Evolutionary conservation across 108 stramenopile genomes (phyloP), one percentile per base, ranked within the genome.

Genomic region (Schizochytrium sp.): DNA sequence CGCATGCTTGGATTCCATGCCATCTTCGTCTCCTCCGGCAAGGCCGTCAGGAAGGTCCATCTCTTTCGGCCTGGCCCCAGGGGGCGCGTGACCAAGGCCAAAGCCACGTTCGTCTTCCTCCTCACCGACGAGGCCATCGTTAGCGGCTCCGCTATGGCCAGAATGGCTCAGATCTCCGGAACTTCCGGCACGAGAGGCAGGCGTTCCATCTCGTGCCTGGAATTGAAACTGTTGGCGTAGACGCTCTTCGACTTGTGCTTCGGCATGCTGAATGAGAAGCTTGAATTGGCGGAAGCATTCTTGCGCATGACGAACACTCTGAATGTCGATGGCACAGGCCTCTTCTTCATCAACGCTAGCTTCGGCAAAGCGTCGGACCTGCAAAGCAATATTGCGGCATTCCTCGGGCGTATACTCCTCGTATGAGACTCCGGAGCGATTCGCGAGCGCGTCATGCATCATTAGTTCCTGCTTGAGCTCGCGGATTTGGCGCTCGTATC

Each of bases 371-470:
- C 41, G 16, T 43, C 59, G 12, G 5, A 88, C 25, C 51, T 87
- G 60, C 57, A 4, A 18, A 5, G 58, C 44, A 14, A 91, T 18
- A 51, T 58, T 87, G 29, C 44, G 58, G 91, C 93, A 92, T 92
- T 94, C 90, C 76, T 94, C 94, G 5, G 94, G 93, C 19, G 93
- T 93, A 91, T 92, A 94, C 83, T 89, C 89, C 41, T 89, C 94
- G 88, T 95, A 95, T 19, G 55, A 87, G 41, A 94, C 92, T 18
- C 89, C 90, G 8, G 87, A 51, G 4, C 94, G 88, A 19, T 94
- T 94, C 12, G 91, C 93, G 34, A 95, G 58, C 18, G 94, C 94
- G 90, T 94, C 93, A 72, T 93, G 94, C 94, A 95, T 95, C 60
- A 93, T 72, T 60, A 95, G 89, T 88, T 95, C 94, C 92, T 94